Evolutionary conservation across 768 basidiomycete genomes (phyloP).

Genomic region (Agaricus bisporus): DNA sequence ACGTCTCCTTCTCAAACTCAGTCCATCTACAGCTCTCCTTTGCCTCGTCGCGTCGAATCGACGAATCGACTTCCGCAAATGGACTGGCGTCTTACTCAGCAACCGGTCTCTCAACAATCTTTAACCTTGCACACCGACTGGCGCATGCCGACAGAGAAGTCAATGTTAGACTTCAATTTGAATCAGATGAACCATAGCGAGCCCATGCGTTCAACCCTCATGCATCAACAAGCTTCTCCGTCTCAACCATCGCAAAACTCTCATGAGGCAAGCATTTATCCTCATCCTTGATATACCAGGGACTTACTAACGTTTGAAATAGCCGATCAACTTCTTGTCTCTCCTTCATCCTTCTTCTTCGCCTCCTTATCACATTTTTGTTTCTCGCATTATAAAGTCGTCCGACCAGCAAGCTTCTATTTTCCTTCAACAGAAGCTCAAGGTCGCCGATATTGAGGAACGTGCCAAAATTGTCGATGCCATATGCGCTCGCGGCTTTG

Average conservation of each 20-base stretch:
- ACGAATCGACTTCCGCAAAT: conserved; percentile 19
- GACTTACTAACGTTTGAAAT: conserved; percentile 16
- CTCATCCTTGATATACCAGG: conserved; percentile 12
- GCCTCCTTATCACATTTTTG: conserved; percentile 78
- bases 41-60: conserved; percentile 24
- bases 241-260: conserved; percentile 22
- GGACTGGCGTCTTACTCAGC: conserved; percentile 34
- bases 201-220: conserved; percentile 21
- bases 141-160: conserved; percentile 34
- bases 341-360: conserved; percentile 80
- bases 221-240: conserved; percentile 23
- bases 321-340: conserved; percentile 89
- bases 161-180: conserved; percentile 21
- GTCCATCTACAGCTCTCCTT: conserved; percentile 26
- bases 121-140: conserved; percentile 33
- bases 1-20: conserved; percentile 20
- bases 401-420: conserved; percentile 90
- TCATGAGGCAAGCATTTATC: conserved; percentile 43
- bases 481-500: conserved; percentile 76
- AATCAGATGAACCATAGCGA: conserved; percentile 20
- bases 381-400: conserved; percentile 80
- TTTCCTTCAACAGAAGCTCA: conserved; percentile 86
- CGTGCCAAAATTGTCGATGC: conserved; percentile 82
- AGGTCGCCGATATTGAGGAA: conserved; percentile 75
- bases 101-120: conserved; percentile 20